Percentiles rank a stretch among this genome's conserved stretches.
Conservation (phyloP, 2,329 filamentous ascomycete genomes). For the Fusarium floridanum region DNA sequence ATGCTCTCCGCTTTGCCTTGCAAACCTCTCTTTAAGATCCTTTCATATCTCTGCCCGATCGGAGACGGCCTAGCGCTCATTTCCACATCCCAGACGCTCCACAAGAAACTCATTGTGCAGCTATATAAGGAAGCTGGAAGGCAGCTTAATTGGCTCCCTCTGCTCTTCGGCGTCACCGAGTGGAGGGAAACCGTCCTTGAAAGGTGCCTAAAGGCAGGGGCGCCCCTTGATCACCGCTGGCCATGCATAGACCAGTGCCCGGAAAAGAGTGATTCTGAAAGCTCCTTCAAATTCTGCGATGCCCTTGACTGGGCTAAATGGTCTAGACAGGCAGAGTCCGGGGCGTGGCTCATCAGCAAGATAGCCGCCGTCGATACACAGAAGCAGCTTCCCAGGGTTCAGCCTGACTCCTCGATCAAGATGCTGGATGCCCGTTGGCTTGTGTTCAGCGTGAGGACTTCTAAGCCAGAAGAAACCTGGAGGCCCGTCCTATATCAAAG, state of each 20-base stretch:
- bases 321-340: background rate
- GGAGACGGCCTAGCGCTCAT: background rate
- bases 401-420: too few species aligned
- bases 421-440: background rate
- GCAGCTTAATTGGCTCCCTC: background rate
- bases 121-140: background rate
- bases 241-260: background rate
- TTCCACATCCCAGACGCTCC: background rate
- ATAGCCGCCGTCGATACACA: background rate
- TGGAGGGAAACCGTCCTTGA: background rate
- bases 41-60: background rate
- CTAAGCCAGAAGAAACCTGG: background rate
- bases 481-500: background rate
- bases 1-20: background rate
- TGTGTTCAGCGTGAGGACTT: background rate
- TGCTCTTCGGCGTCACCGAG: background rate
- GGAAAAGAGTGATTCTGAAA: background rate
- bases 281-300: background rate
- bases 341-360: background rate
- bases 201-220: background rate
- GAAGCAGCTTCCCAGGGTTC: background rate
- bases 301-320: background rate
- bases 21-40: background rate
- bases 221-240: background rate
- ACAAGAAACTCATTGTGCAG: background rate